Base-by-base conservation (phyloP, 768 basidiomycete species). In the Sutorius australiensis region DNA sequence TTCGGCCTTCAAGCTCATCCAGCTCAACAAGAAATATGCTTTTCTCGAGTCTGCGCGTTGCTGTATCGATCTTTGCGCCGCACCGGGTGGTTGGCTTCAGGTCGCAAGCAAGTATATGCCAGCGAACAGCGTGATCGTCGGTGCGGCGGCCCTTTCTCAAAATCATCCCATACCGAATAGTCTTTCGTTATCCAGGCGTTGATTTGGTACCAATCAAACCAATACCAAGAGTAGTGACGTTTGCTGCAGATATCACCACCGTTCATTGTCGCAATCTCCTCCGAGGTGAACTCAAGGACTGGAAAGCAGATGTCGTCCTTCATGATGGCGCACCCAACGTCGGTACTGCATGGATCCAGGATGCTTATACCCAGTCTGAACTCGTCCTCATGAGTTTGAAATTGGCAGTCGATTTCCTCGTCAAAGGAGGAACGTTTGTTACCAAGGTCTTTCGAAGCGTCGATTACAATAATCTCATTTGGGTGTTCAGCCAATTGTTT, bases 251-350 rank as follows among this genome's bases (percentile, higher is more conserved):
- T 65, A 98, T 99, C 62, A 99, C 97, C 16, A 97, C 93, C 5
- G 72, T 84, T 1, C 83, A 89, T 47, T 99, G 97, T 72, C 87
- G 97, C 41, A 84, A 87, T 64, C 81, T 88, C 51, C 82, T 99
- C 53, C 84, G 91, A 51, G 75, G 76, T 21, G 92, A 97, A 70
- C 74, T 98, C 57, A 98, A 98, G 69, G 94, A 98, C 68, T 99
- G 97, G 97, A 95, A 94, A 73, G 97, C 97, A 17, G 97, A 99
- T 66, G 83, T 98, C 48, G 94, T 99, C 13, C 82, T 99, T 53
- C 97, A 99, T 68, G 97, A 99, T 71, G 97, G 97, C 75, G 97
- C 97, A 37, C 97, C 97, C 21, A 99, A 99, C 69, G 97, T 99
- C 69, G 97, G 97, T 76, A 92, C 92, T 11, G 97, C 97, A 12